A percentile compares a stretch with the other conserved stretches of the same genome.
phyloP scores from a whole-genome alignment of 495 filamentous ascomycete genomes.

The Penicillium arizonense region DNA sequence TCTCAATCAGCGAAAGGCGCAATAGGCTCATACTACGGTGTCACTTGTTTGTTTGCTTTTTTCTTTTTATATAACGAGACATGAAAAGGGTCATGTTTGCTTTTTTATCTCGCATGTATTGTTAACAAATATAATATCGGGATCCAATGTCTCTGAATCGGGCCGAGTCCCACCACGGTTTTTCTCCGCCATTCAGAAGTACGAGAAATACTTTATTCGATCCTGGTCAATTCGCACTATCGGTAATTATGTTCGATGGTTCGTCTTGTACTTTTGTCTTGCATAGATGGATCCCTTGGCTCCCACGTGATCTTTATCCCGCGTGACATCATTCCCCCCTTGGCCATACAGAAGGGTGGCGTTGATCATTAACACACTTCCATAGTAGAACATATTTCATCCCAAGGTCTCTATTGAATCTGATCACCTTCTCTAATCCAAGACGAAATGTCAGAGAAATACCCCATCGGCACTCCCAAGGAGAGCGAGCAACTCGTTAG shows the following conservation, averaged over 20 bases:
- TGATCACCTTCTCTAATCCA: too few relatives aligned
- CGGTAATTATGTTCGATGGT: not conserved
- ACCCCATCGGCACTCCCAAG: constrained; percentile 38
- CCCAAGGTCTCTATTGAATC: not conserved
- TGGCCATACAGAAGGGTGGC: not conserved
- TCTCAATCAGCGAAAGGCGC: not conserved
- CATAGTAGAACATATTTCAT: too few relatives aligned
- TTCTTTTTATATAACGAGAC: constrained; percentile 2
- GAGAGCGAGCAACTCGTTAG: constrained; percentile 65
- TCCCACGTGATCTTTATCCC: not conserved
- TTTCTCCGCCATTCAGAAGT: not conserved
- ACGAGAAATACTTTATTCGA: not conserved
- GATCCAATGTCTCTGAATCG: not conserved
- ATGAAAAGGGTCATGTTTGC: constrained; percentile 2
- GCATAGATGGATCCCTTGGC: not conserved
- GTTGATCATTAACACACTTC: constrained; percentile 5
- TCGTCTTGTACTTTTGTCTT: not conserved
- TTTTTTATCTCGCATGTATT: not conserved
- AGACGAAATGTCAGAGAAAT: constrained; percentile 21
- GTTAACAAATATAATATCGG: not conserved
- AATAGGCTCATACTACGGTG: not conserved
- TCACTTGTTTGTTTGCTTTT: not conserved
- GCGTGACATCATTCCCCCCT: not conserved
- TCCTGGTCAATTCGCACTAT: not conserved
- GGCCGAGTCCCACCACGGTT: not conserved